These are phyloP conservation scores for Teratosphaeria destructans DNA, from an alignment of 2,329 filamentous ascomycete species.

Conservation along the genomic window DNA sequence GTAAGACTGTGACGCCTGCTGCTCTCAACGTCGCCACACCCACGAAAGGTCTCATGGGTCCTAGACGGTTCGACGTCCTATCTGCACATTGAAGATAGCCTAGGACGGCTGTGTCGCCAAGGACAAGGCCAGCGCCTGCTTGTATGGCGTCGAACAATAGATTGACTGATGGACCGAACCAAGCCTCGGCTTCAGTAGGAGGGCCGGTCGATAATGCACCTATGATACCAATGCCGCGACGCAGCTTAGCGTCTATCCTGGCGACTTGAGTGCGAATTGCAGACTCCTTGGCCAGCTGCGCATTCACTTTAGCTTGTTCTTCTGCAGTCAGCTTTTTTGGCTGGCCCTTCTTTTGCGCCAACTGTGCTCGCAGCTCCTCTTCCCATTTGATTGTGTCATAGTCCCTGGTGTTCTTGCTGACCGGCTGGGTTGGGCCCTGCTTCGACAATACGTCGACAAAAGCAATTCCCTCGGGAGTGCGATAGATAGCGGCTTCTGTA, in stretches of 20 bases:
- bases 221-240: slow-evolving; percentile 79
- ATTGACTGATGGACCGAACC: slow-evolving; percentile 75
- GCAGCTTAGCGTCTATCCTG: slow-evolving; percentile 57
- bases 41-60: slow-evolving; percentile 67
- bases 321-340: slow-evolving; percentile 85
- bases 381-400: slow-evolving; percentile 98
- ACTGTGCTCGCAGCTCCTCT: slow-evolving; percentile 72
- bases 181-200: slow-evolving; percentile 76
- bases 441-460: slow-evolving; percentile 88
- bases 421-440: slow-evolving; percentile 57
- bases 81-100: slow-evolving; percentile 74
- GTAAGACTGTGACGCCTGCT: slow-evolving; percentile 61
- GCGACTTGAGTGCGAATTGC: slow-evolving; percentile 65
- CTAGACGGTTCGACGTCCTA: slow-evolving; percentile 63
- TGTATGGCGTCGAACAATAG: slow-evolving; percentile 64
- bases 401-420: slow-evolving; percentile 86
- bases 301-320: slow-evolving; percentile 80
- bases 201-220: slow-evolving; percentile 72
- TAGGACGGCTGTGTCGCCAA: slow-evolving; percentile 66
- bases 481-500: slow-evolving; percentile 84
- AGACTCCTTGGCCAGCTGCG: slow-evolving; percentile 79
- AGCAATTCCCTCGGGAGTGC: slow-evolving; percentile 75
- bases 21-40: slow-evolving; percentile 78
- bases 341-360: slow-evolving; percentile 87
- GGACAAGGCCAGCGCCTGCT: slow-evolving; percentile 69